Conservation (phyloP, 2,329 filamentous ascomycete genomes). For the Calonectria henricotiae region DNA sequence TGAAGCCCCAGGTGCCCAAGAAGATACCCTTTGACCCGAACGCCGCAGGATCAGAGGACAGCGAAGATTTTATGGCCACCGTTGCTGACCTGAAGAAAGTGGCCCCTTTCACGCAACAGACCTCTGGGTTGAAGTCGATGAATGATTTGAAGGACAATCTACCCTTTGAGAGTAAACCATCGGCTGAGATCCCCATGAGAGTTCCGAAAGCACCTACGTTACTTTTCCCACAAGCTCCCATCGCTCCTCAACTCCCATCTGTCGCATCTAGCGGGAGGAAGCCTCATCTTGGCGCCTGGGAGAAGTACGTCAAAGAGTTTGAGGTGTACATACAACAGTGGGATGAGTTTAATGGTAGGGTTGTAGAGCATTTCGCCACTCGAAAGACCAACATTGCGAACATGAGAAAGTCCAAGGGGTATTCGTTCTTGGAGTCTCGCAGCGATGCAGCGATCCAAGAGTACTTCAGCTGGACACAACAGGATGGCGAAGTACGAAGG, state of each 20-base stretch:
- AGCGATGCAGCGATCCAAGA: conserved; percentile 67
- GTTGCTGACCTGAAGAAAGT: conserved; percentile 72
- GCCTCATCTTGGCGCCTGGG: conserved; percentile 64
- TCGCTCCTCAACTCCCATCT: conserved; percentile 66
- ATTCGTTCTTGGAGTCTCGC: conserved; percentile 63
- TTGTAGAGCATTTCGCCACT: conserved; percentile 72
- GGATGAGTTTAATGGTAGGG: conserved; percentile 66
- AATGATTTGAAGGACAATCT: conserved; percentile 71
- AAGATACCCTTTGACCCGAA: conserved; percentile 55
- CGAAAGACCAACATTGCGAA: conserved; percentile 64
- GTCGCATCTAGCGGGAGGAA: conserved; percentile 63
- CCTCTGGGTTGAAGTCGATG: conserved; percentile 69
- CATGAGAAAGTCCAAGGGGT: conserved; percentile 62
- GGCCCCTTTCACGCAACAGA: conserved; percentile 68
- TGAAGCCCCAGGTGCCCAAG: conserved; percentile 43
- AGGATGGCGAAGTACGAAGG: conserved; percentile 76
- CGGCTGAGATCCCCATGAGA: conserved; percentile 61
- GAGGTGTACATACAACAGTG: conserved; percentile 69
- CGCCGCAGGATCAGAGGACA: conserved; percentile 70
- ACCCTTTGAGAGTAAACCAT: conserved; percentile 71
- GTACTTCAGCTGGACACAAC: conserved; percentile 74
- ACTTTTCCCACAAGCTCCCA: conserved; percentile 66
- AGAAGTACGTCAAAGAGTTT: conserved; percentile 70
- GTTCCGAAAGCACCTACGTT: conserved; percentile 58
- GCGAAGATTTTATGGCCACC: conserved; percentile 69